Conservation (phyloP, 2,329 filamentous ascomycete species). For the Helicocarpus griseus region DNA sequence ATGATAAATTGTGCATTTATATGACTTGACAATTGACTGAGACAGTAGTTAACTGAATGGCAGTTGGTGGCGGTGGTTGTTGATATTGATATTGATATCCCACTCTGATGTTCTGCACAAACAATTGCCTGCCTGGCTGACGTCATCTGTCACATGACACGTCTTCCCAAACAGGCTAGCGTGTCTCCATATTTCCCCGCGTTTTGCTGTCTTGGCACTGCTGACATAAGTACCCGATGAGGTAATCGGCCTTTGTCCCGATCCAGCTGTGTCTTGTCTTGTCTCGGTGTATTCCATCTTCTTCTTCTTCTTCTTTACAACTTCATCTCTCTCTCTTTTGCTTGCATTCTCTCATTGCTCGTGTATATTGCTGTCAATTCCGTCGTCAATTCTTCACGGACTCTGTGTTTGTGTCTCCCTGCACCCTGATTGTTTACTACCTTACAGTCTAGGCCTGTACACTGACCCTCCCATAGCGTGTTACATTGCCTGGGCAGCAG, state of each 20-base stretch:
- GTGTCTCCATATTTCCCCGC: slow-evolving; percentile 13
- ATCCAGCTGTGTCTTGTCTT: not conserved
- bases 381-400: not conserved
- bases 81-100: too few species aligned
- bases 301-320: slow-evolving; percentile 1
- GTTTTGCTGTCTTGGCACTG: too few species aligned
- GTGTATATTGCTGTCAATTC: not conserved
- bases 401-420: slow-evolving; percentile 1
- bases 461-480: not conserved
- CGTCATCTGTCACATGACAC: slow-evolving; percentile 4
- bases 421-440: not conserved
- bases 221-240: not conserved
- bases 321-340: slow-evolving; percentile 1
- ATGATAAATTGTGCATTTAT: slow-evolving; percentile 18
- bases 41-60: not conserved
- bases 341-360: not conserved
- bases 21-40: not conserved
- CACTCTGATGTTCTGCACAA: too few species aligned
- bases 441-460: not conserved
- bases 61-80: too few species aligned
- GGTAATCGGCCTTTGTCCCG: not conserved
- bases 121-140: too few species aligned
- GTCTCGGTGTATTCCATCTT: too few species aligned
- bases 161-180: not conserved
- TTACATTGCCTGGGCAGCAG: not conserved